Evolutionary conservation across 345 rosid genomes (phyloP).

Genomic region (Salix arbutifolia): DNA sequence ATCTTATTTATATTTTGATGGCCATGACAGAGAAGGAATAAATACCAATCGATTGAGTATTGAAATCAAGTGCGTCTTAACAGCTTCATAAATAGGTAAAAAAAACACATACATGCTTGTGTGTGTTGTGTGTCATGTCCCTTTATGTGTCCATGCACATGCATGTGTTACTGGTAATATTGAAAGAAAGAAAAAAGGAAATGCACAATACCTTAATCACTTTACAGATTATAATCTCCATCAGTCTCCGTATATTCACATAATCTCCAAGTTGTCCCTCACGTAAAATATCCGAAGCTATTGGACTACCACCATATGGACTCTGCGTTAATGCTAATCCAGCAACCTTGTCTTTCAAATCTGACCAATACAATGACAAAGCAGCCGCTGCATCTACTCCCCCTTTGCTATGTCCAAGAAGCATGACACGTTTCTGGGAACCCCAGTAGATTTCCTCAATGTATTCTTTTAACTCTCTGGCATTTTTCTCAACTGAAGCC

Average conservation of each 20-base stretch:
- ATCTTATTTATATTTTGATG: background rate
- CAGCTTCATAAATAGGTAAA: background rate
- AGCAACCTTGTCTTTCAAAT: constrained; percentile 92
- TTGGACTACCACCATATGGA: constrained; percentile 93
- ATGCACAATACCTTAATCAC: constrained; percentile 64
- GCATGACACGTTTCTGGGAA: constrained; percentile 77
- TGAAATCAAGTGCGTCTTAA: background rate
- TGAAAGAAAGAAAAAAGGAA: background rate
- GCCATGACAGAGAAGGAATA: background rate
- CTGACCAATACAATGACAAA: constrained; percentile 84
- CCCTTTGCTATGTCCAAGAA: constrained; percentile 99
- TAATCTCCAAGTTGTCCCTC: constrained; percentile 96
- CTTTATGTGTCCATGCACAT: too few species aligned
- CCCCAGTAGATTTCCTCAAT: constrained; percentile 98
- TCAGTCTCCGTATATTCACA: constrained; percentile 65
- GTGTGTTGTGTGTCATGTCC: too few species aligned
- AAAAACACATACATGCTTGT: background rate
- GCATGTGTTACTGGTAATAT: too few species aligned
- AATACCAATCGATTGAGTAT: background rate
- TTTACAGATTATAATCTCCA: constrained; percentile 88
- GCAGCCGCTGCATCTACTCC: constrained; percentile 98
- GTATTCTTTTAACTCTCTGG: constrained; percentile 84
- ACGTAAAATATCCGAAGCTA: constrained; percentile 91
- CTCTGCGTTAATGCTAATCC: constrained; percentile 87
- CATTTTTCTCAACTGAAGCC: constrained; percentile 99